phyloP scores from a whole-genome alignment of 1,284 basidiomycete species.

The Phellinidium pouzarii region DNA sequence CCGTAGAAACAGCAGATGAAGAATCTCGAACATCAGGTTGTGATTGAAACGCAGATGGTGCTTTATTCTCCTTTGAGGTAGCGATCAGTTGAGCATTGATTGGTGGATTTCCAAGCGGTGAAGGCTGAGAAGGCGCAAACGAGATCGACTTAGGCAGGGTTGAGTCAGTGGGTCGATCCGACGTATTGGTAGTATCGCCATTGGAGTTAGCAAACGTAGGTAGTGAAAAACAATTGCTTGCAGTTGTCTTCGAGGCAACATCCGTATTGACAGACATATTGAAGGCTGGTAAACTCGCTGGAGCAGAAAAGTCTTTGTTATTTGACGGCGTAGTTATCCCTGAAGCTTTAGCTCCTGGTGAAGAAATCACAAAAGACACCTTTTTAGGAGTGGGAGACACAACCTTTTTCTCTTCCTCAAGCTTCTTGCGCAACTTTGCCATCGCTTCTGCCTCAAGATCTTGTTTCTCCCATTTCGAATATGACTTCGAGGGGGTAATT shows the following conservation, averaged over 20 bases:
- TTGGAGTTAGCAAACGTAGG: not conserved
- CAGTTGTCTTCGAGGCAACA: not conserved
- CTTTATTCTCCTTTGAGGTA: not conserved
- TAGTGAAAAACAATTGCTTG: not conserved
- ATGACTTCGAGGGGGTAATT: conserved; percentile 40
- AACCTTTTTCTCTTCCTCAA: conserved; percentile 34
- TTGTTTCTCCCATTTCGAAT: conserved; percentile 78
- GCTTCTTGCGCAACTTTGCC: conserved; percentile 50
- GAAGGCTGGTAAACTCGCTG: not conserved
- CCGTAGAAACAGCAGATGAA: not conserved
- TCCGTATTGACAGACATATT: not conserved
- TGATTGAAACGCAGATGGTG: not conserved
- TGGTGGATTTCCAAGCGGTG: not conserved
- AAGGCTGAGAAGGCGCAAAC: not conserved
- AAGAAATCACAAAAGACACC: conserved; percentile 11
- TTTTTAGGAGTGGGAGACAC: conserved; percentile 8
- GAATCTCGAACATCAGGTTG: not conserved
- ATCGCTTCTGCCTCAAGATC: conserved; percentile 74
- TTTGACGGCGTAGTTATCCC: conserved; percentile 1
- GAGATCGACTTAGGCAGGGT: not conserved
- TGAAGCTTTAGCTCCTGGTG: not conserved
- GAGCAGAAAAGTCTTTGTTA: not conserved
- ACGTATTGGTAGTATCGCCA: not conserved
- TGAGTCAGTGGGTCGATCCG: not conserved
- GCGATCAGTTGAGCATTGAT: not conserved